Evolutionary conservation across 2,329 filamentous ascomycete genomes (phyloP), one percentile per base, ranked within the genome.

Genomic region (Myriangium duriaei): DNA sequence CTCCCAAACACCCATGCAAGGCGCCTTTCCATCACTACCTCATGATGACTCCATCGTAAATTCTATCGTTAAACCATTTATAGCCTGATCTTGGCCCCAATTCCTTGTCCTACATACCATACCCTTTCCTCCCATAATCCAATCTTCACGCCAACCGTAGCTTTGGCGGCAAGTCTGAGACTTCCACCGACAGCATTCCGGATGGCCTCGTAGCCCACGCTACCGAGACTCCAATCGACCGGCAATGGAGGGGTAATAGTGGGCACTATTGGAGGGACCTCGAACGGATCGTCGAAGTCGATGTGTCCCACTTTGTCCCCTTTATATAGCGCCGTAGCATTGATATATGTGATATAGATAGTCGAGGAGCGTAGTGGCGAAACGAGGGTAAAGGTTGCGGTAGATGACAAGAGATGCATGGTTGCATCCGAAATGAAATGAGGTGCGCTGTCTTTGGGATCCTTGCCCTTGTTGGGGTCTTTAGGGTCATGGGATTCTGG

Each of bases 341-440:
- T 80, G 50, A 96, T 72, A 35, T 68, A 70, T 26, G 84, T 83
- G 45, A 98, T 72, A 49, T 76, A 81, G 12, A 96, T 60, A 1
- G 76, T 84, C 36, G 81, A 81, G 41, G 76, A 65, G 29, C 67
- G 61, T 6, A 96, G 65, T 0, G 91, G 91, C 0, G 87, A 95
- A 28, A 78, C 69, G 14, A 96, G 69, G 0, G 74, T 77, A 58
- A 98, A 95, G 1, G 79, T 76, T 3, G 88, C 88, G 0, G 85
- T 86, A 1, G 85, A 93, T 11, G 83, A 81, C 45, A 91, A 70
- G 37, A 96, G 60, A 60, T 96, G 86, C 59, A 98, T 67, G 49
- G 79, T 88, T 9, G 87, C 83, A 49, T 84, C 78, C 54, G 80
- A 74, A 49, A 98, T 85, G 56, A 96, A 95, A 46, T 76, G 75